Conservation (phyloP, 2,329 filamentous ascomycete genomes). For the Colletotrichum siamense region DNA sequence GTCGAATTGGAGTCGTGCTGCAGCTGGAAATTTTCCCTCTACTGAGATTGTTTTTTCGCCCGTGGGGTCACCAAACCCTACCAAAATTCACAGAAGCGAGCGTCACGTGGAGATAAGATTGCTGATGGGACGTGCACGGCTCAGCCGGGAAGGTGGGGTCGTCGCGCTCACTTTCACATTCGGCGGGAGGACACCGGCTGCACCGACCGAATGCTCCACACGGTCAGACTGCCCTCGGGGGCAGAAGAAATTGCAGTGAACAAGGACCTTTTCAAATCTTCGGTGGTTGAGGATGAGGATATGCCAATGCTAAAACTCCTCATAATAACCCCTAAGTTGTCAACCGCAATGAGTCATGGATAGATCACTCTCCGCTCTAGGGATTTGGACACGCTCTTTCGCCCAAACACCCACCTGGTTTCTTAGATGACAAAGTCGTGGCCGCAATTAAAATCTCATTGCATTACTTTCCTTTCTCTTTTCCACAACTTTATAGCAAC, state of each 20-base stretch:
- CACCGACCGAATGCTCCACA: background rate
- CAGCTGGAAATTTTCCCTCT: constrained; percentile 21
- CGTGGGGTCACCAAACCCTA: constrained; percentile 21
- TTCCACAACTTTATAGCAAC: too few relatives aligned
- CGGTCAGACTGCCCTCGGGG: fast-evolving
- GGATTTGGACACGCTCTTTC: too few relatives aligned
- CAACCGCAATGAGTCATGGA: too few relatives aligned
- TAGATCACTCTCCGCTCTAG: too few relatives aligned
- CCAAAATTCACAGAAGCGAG: constrained; percentile 12
- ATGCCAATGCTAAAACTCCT: too few relatives aligned
- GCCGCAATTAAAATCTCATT: too few relatives aligned
- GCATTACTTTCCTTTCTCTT: too few relatives aligned
- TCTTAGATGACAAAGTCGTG: too few relatives aligned
- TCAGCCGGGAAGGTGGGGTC: background rate
- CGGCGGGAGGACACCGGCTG: background rate
- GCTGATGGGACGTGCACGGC: background rate
- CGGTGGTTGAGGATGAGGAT: too few relatives aligned
- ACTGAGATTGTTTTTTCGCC: constrained; percentile 14
- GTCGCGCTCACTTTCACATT: background rate
- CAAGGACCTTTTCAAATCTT: too few relatives aligned
- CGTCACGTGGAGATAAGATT: constrained; percentile 20
- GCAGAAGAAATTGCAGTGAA: background rate
- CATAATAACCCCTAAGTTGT: too few relatives aligned
- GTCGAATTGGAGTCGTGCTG: constrained; percentile 12
- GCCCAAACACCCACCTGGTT: too few relatives aligned